phyloP scores from a whole-genome alignment of 1,284 basidiomycete genomes.

The Mycena citricolor region DNA sequence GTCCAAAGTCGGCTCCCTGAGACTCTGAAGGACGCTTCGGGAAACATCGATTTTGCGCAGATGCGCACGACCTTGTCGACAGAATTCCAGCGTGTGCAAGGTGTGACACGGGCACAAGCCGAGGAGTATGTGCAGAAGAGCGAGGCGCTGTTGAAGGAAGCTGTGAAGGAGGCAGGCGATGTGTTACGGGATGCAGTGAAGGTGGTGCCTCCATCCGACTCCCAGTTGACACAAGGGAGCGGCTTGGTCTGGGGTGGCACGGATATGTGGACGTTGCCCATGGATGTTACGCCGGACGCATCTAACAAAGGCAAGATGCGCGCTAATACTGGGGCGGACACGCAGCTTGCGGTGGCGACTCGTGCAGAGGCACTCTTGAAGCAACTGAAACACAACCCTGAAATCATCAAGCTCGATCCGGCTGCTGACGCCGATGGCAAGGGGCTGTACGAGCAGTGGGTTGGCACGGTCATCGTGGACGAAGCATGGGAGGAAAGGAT shows the following conservation, averaged over 20 bases:
- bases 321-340: constrained; percentile 38
- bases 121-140: constrained; percentile 83
- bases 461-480: constrained; percentile 53
- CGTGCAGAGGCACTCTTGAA: constrained; percentile 79
- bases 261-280: constrained; percentile 77
- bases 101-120: constrained; percentile 70
- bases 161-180: constrained; percentile 70
- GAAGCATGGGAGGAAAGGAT: constrained; percentile 55
- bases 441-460: constrained; percentile 65
- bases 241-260: constrained; percentile 75
- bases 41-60: constrained; percentile 61
- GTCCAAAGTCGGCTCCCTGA: constrained; percentile 70
- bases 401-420: constrained; percentile 78
- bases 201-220: constrained; percentile 79
- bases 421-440: constrained; percentile 55
- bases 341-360: constrained; percentile 58
- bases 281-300: constrained; percentile 30
- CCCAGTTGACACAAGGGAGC: constrained; percentile 29
- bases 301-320: constrained; percentile 46
- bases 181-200: constrained; percentile 84
- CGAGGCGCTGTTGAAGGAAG: constrained; percentile 70
- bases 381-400: constrained; percentile 73
- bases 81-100: constrained; percentile 75
- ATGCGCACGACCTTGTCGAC: constrained; percentile 62
- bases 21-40: constrained; percentile 58